These are phyloP conservation scores for Nicotiana knightiana DNA, from an alignment of 257 asterid species.

Conservation along the genomic window DNA sequence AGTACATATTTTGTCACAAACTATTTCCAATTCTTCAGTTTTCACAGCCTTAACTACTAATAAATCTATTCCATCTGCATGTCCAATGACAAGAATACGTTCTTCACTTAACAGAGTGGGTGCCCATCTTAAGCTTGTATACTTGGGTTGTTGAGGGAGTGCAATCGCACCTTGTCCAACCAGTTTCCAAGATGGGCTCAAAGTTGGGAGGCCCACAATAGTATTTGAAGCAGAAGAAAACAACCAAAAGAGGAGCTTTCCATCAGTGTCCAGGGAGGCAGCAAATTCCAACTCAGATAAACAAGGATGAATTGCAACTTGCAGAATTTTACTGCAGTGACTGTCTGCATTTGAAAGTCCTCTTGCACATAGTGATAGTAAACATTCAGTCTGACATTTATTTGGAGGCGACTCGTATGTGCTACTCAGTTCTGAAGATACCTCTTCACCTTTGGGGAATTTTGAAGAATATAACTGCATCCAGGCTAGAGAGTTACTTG, in stretches of 20 bases:
- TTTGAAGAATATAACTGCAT: constrained; percentile 47
- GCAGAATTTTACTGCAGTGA: constrained; percentile 59
- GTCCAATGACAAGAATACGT: constrained; percentile 65
- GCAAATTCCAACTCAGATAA: constrained; percentile 55
- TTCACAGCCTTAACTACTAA: constrained; percentile 39
- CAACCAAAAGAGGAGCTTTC: constrained; percentile 73
- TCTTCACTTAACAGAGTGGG: constrained; percentile 50
- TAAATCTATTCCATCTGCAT: constrained; percentile 69
- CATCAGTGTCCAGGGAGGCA: constrained; percentile 77
- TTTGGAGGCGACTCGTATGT: constrained; percentile 30
- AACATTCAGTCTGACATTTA: constrained; percentile 27
- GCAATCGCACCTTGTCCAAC: constrained; percentile 33
- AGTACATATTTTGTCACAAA: constrained; percentile 44
- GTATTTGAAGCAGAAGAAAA: constrained; percentile 47
- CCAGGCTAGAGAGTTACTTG: constrained; percentile 67
- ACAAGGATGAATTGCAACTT: constrained; percentile 76
- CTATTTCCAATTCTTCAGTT: constrained; percentile 32
- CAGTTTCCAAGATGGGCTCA: constrained; percentile 62
- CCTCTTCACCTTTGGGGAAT: constrained; percentile 32
- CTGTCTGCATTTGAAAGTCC: constrained; percentile 59
- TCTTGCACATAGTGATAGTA: constrained; percentile 33
- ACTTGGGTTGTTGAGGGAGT: constrained; percentile 39
- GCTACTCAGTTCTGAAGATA: constrained; percentile 34
- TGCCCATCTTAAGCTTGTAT: constrained; percentile 84
- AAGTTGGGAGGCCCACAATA: constrained; percentile 54